Percentiles rank a stretch among this genome's conserved stretches.
Evolutionary conservation across 352 stramenopile genomes (phyloP).

Genomic region (Phytophthora parvispora): DNA sequence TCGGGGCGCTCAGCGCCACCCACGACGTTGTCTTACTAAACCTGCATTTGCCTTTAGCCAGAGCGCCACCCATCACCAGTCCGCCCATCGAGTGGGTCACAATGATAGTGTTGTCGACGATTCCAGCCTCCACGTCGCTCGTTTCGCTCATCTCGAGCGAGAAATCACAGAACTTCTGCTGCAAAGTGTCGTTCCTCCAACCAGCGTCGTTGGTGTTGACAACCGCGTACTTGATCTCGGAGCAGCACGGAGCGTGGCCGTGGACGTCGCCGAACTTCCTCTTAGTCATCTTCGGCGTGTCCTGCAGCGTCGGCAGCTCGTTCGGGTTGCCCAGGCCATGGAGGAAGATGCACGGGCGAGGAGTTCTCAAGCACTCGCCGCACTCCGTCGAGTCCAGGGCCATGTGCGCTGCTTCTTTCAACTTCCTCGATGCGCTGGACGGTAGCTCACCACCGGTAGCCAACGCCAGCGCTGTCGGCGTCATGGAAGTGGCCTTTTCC

Average conservation of each 20-base stretch:
- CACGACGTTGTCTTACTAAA: constrained; percentile 26
- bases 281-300: constrained; percentile 14
- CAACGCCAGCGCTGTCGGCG: constrained; percentile 25
- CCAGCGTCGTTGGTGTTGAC: constrained; percentile 51
- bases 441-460: constrained; percentile 14
- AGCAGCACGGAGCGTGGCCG: constrained; percentile 38
- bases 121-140: constrained; percentile 8
- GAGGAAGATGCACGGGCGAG: constrained; percentile 38
- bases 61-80: constrained; percentile 27
- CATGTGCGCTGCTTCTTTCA: constrained; percentile 19
- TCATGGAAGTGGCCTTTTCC: constrained; percentile 10
- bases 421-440: constrained; percentile 13
- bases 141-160: constrained; percentile 33
- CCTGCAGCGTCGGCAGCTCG: constrained; percentile 14
- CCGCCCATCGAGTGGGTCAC: constrained; percentile 60
- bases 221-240: constrained; percentile 48
- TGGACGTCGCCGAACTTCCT: constrained; percentile 27
- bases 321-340: constrained; percentile 28
- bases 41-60: constrained; percentile 28
- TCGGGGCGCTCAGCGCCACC: constrained; percentile 41
- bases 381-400: constrained; percentile 5
- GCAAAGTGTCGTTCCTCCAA: constrained; percentile 53
- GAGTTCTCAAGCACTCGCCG: constrained; percentile 17
- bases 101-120: constrained; percentile 44
- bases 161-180: constrained; percentile 47